Base-by-base conservation (phyloP, 176 grass and related monocot genomes). In the Luzula sylvatica region DNA sequence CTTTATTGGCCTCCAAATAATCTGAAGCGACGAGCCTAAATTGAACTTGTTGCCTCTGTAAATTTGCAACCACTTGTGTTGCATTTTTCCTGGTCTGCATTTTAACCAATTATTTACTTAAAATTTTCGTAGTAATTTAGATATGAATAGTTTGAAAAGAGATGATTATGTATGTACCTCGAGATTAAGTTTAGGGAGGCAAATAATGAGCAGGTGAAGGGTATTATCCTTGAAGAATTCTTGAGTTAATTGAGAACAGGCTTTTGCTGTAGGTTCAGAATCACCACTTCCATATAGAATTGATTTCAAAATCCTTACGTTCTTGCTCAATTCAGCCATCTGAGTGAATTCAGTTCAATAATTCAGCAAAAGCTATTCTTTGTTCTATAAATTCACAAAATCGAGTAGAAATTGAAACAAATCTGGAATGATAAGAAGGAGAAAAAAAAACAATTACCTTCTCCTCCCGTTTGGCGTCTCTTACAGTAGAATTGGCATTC, bases 181-280 rank as follows among this genome's bases (percentile, higher is more conserved):
- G 68, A 98, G 66, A 49, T 76, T 98, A 28, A 98, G 57, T 61
- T 87, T 98, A 15, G 92, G 92, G 45, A 98, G 82, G 73, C 86
- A 79, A 42, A 98, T 26, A 42, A 98, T 80, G 49, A 98, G 76
- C 46, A 98, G 75, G 7, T 85, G 74, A 63, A 98, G 65, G 58
- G 85, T 98, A 54, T 90, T 98, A 26, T 87, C 78, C 58, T 53
- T 82, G 72, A 98, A 98, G 72, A 98, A 90, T 75, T 90, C 86
- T 82, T 98, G 86, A 18, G 92, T 98, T 65, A 90, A 65, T 39
- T 98, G 85, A 26, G 65, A 61, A 27, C 92, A 98, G 43, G 85
- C 85, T 76, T 98, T 85, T 53, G 75, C 58, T 9, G 90, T 71
- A 46, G 92, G 92, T 63, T 98, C 92, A 23, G 79, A 66, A 65